These are phyloP conservation scores for Elongisporangium senticosum DNA, from an alignment of 352 stramenopile species.

Conservation along the genomic window DNA sequence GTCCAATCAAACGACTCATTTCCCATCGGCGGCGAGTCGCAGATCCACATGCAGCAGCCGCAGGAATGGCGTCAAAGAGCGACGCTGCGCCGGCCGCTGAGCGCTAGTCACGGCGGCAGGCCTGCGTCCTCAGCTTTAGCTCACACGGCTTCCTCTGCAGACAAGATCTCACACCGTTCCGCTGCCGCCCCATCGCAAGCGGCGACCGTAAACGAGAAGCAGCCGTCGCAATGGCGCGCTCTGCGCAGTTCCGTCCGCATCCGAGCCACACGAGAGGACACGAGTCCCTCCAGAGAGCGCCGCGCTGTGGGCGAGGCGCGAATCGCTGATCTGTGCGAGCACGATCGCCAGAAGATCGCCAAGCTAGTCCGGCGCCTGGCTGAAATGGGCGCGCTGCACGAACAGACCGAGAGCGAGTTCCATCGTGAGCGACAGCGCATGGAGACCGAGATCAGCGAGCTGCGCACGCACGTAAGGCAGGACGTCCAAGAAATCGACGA, in stretches of 20 bases:
- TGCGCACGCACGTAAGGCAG: conserved; percentile 36
- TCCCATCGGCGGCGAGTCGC: conserved; percentile 2
- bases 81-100: not conserved
- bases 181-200: not conserved
- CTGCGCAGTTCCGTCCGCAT: conserved; percentile 59
- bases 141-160: conserved; percentile 10
- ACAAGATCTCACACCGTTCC: conserved; percentile 3
- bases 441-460: conserved; percentile 44
- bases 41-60: conserved; percentile 5
- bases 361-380: conserved; percentile 73
- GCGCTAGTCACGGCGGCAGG: not conserved
- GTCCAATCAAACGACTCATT: conserved; percentile 7
- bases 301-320: conserved; percentile 13
- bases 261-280: conserved; percentile 42
- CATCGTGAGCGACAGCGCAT: conserved; percentile 24
- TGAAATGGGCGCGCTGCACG: conserved; percentile 50
- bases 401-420: conserved; percentile 52
- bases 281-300: not conserved
- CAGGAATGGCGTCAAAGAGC: conserved; percentile 13
- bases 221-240: conserved; percentile 57
- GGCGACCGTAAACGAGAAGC: not conserved
- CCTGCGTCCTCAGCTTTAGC: not conserved
- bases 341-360: conserved; percentile 76
- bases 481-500: conserved; percentile 45
- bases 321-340: conserved; percentile 65